Evolutionary conservation across 2,329 filamentous ascomycete genomes (phyloP).

Genomic region (Exophiala aquamarina): DNA sequence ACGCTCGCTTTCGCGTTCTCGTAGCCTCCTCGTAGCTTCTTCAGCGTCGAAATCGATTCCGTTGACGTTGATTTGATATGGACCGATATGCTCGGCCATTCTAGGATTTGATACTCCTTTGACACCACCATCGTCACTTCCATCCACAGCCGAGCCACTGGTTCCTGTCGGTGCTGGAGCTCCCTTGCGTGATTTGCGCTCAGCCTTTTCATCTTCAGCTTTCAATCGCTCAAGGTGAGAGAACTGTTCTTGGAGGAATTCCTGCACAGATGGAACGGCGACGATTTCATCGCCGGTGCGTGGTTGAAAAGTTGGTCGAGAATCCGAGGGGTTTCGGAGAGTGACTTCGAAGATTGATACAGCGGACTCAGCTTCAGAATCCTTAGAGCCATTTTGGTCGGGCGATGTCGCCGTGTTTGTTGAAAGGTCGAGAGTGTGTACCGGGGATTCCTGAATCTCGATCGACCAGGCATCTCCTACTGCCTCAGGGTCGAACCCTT

Average conservation of each 20-base stretch:
- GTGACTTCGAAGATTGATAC: conserved; percentile 22
- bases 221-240: conserved; percentile 69
- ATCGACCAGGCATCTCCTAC: conserved; percentile 83
- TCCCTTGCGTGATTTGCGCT: conserved; percentile 22
- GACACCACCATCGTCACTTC: conserved; percentile 37
- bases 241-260: conserved; percentile 73
- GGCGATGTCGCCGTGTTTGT: conserved; percentile 18
- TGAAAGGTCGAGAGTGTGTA: conserved; percentile 31
- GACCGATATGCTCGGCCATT: conserved; percentile 80
- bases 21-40: conserved; percentile 48
- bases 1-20: conserved; percentile 24
- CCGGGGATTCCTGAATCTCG: conserved; percentile 65
- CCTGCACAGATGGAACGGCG: conserved; percentile 61
- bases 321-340: conserved; percentile 16
- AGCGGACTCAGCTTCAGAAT: conserved; percentile 18
- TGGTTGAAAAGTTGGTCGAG: conserved; percentile 31
- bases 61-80: conserved; percentile 97
- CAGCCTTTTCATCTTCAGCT: conserved; percentile 53
- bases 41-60: conserved; percentile 95
- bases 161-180: conserved; percentile 13
- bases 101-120: conserved; percentile 36
- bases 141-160: conserved; percentile 25
- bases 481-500: conserved; percentile 87
- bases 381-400: conserved; percentile 27
- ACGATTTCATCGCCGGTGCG: conserved; percentile 58